Evolutionary conservation across 768 basidiomycete genomes (phyloP).

Genomic region (Austroboletus eburneus): DNA sequence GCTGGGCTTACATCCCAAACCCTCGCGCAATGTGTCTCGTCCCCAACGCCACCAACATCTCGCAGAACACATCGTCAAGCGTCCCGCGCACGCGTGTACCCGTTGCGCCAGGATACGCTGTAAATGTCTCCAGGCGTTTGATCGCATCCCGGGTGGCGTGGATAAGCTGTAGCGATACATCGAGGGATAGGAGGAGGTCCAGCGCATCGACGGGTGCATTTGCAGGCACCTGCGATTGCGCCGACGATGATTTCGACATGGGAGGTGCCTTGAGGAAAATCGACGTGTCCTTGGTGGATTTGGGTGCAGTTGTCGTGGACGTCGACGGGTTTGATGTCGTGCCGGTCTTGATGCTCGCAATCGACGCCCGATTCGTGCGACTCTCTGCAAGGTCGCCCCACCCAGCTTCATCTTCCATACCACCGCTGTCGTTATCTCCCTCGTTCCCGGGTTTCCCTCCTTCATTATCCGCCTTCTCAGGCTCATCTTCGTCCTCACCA

Average conservation of each 20-base stretch:
- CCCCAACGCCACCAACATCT: conserved; percentile 72
- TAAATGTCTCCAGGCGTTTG: conserved; percentile 90
- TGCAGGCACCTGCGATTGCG: conserved; percentile 18
- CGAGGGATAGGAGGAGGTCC: conserved; percentile 88
- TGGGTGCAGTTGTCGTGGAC: background rate
- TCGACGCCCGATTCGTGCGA: background rate
- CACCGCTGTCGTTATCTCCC: conserved; percentile 12
- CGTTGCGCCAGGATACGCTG: conserved; percentile 80
- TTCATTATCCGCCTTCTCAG: conserved; percentile 3
- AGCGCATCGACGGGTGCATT: conserved; percentile 37
- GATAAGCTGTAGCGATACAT: conserved; percentile 86
- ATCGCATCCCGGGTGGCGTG: conserved; percentile 89
- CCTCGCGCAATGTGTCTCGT: conserved; percentile 79
- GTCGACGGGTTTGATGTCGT: background rate
- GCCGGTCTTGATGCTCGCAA: background rate
- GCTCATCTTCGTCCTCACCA: conserved; percentile 39
- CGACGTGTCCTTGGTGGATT: background rate
- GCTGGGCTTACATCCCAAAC: conserved; percentile 62
- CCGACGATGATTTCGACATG: background rate
- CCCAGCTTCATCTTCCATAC: conserved; percentile 19
- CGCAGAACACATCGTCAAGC: conserved; percentile 89
- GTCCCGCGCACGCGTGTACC: conserved; percentile 88
- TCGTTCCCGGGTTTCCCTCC: no score
- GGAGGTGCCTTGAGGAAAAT: background rate
- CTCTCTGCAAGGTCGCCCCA: conserved; percentile 21